Conservation (phyloP, 1,284 basidiomycete genomes). For the Trichosporon sp. region DNA sequence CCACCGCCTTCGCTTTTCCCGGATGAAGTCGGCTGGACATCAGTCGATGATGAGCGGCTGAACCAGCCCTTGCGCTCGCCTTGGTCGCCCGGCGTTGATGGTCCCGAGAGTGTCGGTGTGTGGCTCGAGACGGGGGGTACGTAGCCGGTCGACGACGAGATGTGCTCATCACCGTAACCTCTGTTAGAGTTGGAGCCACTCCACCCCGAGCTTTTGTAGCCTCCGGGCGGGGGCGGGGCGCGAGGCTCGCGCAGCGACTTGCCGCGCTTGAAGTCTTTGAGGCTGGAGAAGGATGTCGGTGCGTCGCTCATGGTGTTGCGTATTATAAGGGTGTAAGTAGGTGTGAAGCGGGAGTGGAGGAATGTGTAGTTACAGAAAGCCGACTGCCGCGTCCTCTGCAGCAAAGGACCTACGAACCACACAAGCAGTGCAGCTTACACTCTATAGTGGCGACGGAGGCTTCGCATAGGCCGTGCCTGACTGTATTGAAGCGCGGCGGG, state of each 20-base stretch:
- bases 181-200: not conserved
- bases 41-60: not conserved
- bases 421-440: not conserved
- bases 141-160: not conserved
- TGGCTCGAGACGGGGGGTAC: not conserved
- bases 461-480: not conserved
- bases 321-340: not conserved
- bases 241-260: not conserved
- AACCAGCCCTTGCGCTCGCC: not conserved
- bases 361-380: not conserved
- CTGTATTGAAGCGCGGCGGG: not conserved
- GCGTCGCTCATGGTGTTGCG: not conserved
- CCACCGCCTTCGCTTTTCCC: not conserved
- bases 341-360: not conserved
- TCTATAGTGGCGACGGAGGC: not conserved
- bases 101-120: not conserved
- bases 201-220: not conserved
- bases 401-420: not conserved
- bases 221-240: not conserved
- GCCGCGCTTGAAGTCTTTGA: conserved; percentile 14
- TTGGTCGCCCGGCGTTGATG: not conserved
- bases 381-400: not conserved
- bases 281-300: conserved; percentile 11
- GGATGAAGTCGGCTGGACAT: not conserved
- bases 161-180: not conserved